phyloP scores from a whole-genome alignment of 352 stramenopile species.

The Pythium dissimile region DNA sequence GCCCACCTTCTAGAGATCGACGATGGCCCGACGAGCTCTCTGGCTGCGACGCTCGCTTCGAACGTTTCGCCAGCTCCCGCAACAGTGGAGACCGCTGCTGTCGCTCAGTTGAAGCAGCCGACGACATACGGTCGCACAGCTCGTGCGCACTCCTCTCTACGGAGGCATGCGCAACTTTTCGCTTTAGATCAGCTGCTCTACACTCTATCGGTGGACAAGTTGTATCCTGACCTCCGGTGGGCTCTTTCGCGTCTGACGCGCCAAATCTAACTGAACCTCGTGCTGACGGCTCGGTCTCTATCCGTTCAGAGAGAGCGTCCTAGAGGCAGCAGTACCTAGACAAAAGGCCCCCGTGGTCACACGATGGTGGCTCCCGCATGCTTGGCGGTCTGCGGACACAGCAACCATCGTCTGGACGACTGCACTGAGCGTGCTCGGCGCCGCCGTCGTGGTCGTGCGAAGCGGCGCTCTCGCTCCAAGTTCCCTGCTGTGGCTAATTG shows the following conservation, averaged over 20 bases:
- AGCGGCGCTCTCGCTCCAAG: no score
- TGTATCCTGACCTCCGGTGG: background rate
- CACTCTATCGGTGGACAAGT: background rate
- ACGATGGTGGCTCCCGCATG: background rate
- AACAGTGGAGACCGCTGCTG: no score
- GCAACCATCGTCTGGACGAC: no score
- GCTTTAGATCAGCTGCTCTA: background rate
- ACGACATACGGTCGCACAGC: background rate
- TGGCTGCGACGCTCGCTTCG: background rate
- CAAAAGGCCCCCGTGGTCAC: background rate
- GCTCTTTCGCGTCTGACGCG: background rate
- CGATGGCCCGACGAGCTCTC: background rate
- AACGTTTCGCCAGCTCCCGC: no score
- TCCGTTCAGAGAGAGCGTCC: background rate
- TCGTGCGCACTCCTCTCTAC: background rate
- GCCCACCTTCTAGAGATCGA: conserved; percentile 1
- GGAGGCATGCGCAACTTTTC: background rate
- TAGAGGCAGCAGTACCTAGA: background rate
- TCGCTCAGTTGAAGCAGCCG: no score
- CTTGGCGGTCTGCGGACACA: no score
- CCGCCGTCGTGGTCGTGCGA: background rate
- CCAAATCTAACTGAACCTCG: background rate
- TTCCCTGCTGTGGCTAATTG: background rate
- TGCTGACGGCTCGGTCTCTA: background rate
- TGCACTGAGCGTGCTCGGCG: background rate